A percentile compares a stretch with the other conserved stretches of the same genome.
phyloP scores from a whole-genome alignment of 1,284 basidiomycete species.

The Sparassis latifolia region DNA sequence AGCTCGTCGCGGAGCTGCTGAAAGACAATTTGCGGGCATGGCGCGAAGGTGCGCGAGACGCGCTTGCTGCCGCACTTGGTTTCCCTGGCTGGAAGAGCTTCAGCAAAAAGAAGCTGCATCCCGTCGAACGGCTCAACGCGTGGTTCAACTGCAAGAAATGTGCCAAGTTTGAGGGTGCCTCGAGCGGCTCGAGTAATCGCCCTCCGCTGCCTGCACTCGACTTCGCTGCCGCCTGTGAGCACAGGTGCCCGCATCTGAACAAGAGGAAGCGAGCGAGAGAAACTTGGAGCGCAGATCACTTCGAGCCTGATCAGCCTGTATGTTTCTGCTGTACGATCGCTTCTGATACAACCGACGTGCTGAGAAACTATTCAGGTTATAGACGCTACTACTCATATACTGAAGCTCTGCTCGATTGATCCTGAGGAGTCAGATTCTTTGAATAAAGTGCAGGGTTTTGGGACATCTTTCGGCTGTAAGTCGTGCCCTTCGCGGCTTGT shows the following conservation, averaged over 20 bases:
- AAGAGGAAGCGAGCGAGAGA: conserved; percentile 24
- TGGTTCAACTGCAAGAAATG: conserved; percentile 53
- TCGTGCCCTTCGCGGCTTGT: conserved; percentile 46
- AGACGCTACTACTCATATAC: conserved; percentile 30
- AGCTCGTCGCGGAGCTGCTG: conserved; percentile 33
- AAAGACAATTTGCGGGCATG: conserved; percentile 42
- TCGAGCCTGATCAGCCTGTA: conserved; percentile 53
- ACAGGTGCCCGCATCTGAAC: conserved; percentile 38
- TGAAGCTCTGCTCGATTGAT: conserved; percentile 25
- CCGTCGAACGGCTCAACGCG: conserved; percentile 50
- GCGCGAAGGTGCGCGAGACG: conserved; percentile 34
- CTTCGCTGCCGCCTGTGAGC: conserved; percentile 49
- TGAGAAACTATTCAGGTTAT: conserved; percentile 32
- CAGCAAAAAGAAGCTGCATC: conserved; percentile 41
- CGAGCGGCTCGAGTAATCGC: conserved; percentile 15
- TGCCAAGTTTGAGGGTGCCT: conserved; percentile 19
- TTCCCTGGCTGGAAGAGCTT: conserved; percentile 42
- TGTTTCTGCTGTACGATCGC: conserved; percentile 6
- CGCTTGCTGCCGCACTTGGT: conserved; percentile 42
- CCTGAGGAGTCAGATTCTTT: conserved; percentile 27
- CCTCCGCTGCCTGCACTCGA: conserved; percentile 29
- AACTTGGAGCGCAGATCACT: conserved; percentile 43
- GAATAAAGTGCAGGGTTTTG: conserved; percentile 19
- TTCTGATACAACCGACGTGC: background rate
- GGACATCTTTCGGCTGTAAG: conserved; percentile 37